Conservation (phyloP, 2,329 filamentous ascomycete genomes). For the Fonsecaea erecta region DNA sequence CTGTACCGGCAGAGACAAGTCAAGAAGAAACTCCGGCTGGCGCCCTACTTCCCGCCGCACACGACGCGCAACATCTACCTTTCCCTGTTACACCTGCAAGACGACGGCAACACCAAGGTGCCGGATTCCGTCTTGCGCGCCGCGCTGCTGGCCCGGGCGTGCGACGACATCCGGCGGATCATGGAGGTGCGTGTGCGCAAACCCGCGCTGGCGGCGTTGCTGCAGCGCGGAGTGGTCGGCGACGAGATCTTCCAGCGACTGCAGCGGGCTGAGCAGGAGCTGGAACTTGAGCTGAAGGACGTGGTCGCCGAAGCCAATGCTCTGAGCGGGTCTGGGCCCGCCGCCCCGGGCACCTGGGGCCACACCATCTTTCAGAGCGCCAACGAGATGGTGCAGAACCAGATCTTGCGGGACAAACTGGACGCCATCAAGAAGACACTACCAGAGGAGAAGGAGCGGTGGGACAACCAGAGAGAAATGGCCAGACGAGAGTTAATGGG, state of each 20-base stretch:
- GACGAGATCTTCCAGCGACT: slow-evolving; percentile 97
- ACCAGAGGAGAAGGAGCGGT: slow-evolving; percentile 82
- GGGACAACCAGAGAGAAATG: slow-evolving; percentile 77
- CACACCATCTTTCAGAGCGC: slow-evolving; percentile 95
- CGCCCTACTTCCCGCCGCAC: slow-evolving; percentile 92
- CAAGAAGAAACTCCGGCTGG: slow-evolving; percentile 78
- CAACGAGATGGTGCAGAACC: slow-evolving; percentile 92
- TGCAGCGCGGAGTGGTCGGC: slow-evolving; percentile 90
- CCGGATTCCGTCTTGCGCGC: slow-evolving; percentile 87
- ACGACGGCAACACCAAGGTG: slow-evolving; percentile 59
- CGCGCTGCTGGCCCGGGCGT: slow-evolving; percentile 83
- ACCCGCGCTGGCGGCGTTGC: slow-evolving; percentile 77
- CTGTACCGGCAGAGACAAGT: slow-evolving; percentile 93
- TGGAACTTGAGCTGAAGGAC: slow-evolving; percentile 93
- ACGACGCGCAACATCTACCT: slow-evolving; percentile 93
- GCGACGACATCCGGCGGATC: slow-evolving; percentile 90
- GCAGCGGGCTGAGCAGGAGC: slow-evolving; percentile 90
- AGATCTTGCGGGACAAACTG: slow-evolving; percentile 72
- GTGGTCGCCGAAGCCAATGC: slow-evolving; percentile 89
- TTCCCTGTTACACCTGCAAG: slow-evolving; percentile 80
- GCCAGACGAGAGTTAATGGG: slow-evolving; percentile 83
- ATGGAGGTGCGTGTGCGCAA: slow-evolving; percentile 88
- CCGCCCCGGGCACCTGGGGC: slow-evolving; percentile 68
- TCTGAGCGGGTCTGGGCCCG: slow-evolving; percentile 61
- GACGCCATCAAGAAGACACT: slow-evolving; percentile 74